Conservation (phyloP, 441 rosid genomes). For the Populus hybrid region DNA sequence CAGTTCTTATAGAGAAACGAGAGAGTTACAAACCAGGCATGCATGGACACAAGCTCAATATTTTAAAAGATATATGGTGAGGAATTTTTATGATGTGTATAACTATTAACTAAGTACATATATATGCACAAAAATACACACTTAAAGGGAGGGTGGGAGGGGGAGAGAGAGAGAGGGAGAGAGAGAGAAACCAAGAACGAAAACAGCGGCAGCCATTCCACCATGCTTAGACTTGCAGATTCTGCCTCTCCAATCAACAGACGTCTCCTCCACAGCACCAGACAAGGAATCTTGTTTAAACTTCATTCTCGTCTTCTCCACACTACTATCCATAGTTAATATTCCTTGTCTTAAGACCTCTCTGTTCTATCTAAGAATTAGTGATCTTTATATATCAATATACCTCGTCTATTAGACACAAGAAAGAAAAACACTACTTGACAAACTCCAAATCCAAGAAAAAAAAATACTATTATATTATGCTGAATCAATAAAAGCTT, state of each 20-base stretch:
- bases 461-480: too few relatives aligned
- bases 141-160: background rate
- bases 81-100: background rate
- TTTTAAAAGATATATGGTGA: background rate
- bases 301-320: constrained; percentile 37
- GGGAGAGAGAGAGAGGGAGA: background rate
- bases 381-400: background rate
- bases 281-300: constrained; percentile 24
- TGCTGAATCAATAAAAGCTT: background rate
- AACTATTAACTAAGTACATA: background rate
- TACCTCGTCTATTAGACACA: background rate
- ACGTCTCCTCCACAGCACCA: constrained; percentile 29
- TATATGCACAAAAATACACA: background rate
- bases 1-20: too few relatives aligned
- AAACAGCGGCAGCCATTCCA: constrained; percentile 70
- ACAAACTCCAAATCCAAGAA: background rate
- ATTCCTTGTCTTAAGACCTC: background rate
- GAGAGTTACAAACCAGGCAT: too few relatives aligned
- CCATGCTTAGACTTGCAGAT: constrained; percentile 72
- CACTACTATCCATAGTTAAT: background rate
- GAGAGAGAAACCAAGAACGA: constrained; percentile 61
- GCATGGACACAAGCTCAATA: too few relatives aligned
- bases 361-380: background rate
- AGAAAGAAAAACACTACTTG: background rate
- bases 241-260: constrained; percentile 79